phyloP scores from a whole-genome alignment of 305 asterid species.

The Solanum hybrid region DNA sequence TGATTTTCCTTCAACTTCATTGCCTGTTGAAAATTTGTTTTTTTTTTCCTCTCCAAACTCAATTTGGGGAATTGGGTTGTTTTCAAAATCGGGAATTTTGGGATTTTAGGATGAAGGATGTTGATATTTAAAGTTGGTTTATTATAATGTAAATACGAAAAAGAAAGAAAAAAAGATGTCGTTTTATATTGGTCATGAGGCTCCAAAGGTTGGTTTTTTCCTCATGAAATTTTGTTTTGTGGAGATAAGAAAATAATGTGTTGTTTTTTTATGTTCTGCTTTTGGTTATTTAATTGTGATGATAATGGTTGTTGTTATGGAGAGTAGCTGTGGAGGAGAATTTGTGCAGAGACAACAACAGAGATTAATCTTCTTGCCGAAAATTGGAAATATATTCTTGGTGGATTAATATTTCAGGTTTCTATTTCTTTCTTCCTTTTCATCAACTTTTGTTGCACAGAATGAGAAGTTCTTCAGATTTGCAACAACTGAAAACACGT shows the following conservation, averaged over 20 bases:
- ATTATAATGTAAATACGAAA: conserved; percentile 49
- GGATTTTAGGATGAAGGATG: conserved; percentile 19
- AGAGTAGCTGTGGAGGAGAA: conserved; percentile 37
- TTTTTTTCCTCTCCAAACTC: neutral
- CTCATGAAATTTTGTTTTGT: neutral
- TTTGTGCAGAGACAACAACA: conserved; percentile 26
- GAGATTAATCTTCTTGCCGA: conserved; percentile 39
- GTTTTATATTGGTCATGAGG: conserved; percentile 87
- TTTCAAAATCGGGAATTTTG: neutral
- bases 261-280: neutral
- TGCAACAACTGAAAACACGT: neutral
- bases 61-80: neutral
- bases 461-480: neutral
- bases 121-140: conserved; percentile 21
- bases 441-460: neutral
- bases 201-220: conserved; percentile 65
- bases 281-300: neutral
- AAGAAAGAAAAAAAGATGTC: conserved; percentile 39
- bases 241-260: neutral
- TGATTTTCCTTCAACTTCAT: neutral
- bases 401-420: conserved; percentile 81
- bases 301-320: neutral
- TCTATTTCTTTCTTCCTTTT: neutral
- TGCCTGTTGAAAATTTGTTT: neutral
- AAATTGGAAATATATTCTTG: conserved; percentile 74